Base-by-base conservation (phyloP, 192 early-diverging fungal genomes). In the Diversispora epigaea region DNA sequence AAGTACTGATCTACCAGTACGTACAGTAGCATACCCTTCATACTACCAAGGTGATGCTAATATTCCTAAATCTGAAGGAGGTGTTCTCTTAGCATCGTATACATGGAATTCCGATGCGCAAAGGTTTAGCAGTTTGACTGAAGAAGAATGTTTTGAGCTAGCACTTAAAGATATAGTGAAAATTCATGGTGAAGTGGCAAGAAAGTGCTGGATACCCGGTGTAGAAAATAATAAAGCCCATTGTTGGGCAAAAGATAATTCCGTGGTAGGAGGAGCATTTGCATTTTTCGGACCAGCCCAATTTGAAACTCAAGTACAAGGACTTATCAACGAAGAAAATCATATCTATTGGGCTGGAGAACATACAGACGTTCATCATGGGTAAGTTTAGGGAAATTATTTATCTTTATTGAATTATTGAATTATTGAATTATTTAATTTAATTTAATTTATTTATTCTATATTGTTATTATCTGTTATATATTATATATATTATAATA, bases 281-380 rank as follows among this genome's bases (percentile, higher is more conserved):
- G 80, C 80, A 6, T 3, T 43, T 9, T 69, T 69, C n/a, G 41
- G 47, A 2, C 39, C 65, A 12, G 78, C 60, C 0, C 80, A 81
- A 66, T 63, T 65, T 3, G 67, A 65, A 10, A 6, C 57, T 10
- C 57, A 56, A 21, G 70, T 81, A 58, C 47, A 63, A 40, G 41
- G 57, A 21, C 64, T 76, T 25, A 54, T 71, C 10, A 81, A 62
- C 32, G 19, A 70, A 6, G 64, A 64, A 15, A 40, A 71, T 43
- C 47, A 67, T 22, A 50, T 79, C 3, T 60, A 69, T 6, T 81
- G 79, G 56, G 80, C 76, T 15, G 79, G 80, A 45, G 80, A 81
- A 50, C 78, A 81, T 32, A 81, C 77, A 4, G 72, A 76, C 66
- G 66, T 81, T 21, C 68, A 76, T 22, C 72, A 76, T 40, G 80